These are phyloP conservation scores for Sporothrix sp. DNA, from an alignment of 2,329 filamentous ascomycete genomes.

Conservation along the genomic window DNA sequence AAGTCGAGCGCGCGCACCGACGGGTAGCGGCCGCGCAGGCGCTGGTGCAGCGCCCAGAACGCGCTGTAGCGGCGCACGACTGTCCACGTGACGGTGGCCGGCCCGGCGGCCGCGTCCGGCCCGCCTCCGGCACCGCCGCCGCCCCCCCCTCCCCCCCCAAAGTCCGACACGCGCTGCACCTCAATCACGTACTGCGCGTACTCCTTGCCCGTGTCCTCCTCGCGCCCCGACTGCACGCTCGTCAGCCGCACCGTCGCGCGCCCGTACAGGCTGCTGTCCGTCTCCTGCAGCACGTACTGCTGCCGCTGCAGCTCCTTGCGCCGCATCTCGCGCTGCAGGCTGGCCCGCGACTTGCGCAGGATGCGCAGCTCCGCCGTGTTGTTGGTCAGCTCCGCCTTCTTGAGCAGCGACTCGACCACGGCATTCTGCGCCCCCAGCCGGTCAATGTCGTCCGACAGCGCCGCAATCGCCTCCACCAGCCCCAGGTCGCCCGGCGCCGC, in stretches of 20 bases:
- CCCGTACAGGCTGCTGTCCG: conserved; percentile 92
- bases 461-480: conserved; percentile 82
- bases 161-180: conserved; percentile 50
- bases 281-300: conserved; percentile 95
- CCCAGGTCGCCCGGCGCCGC: conserved; percentile 91
- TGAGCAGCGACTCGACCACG: conserved; percentile 80
- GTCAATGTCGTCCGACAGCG: conserved; percentile 82
- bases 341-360: conserved; percentile 85
- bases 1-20: conserved; percentile 87
- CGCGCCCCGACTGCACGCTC: conserved; percentile 81
- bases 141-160: background rate
- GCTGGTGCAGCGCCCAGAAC: conserved; percentile 91
- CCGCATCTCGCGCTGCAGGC: conserved; percentile 81
- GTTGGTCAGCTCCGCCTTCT: conserved; percentile 94
- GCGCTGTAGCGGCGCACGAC: conserved; percentile 92
- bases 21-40: conserved; percentile 71
- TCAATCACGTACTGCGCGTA: conserved; percentile 91
- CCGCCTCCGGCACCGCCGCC: background rate
- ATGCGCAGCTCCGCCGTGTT: conserved; percentile 91
- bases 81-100: conserved; percentile 58
- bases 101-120: background rate
- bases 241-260: conserved; percentile 84
- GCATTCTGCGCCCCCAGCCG: conserved; percentile 78
- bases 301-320: conserved; percentile 92
- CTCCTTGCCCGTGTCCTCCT: conserved; percentile 70